phyloP scores from a whole-genome alignment of 768 basidiomycete species.

The Calocybe gangraenosa region DNA sequence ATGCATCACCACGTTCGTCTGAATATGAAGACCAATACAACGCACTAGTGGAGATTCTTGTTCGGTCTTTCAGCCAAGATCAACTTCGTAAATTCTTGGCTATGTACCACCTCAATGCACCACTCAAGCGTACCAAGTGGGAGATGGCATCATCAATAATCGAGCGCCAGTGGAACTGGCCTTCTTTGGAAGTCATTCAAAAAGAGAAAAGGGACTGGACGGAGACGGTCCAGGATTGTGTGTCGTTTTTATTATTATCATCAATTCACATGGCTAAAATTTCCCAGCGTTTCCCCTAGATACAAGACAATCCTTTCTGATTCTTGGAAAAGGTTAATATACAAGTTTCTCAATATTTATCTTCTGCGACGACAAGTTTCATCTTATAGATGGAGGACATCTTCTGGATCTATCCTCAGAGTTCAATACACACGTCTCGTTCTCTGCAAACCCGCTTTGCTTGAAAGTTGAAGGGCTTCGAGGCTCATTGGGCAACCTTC shows the following conservation, averaged over 20 bases:
- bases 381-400: conserved; percentile 56
- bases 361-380: not conserved
- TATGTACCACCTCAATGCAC: conserved; percentile 39
- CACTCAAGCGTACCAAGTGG: conserved; percentile 31
- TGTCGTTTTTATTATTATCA: conserved; percentile 18
- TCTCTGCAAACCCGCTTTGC: conserved; percentile 51
- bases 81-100: conserved; percentile 56
- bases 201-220: conserved; percentile 46
- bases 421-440: conserved; percentile 59
- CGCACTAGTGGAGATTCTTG: conserved; percentile 46
- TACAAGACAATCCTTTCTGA: conserved; percentile 59
- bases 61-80: conserved; percentile 56
- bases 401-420: conserved; percentile 54
- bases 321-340: conserved; percentile 63
- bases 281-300: conserved; percentile 50
- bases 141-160: conserved; percentile 49
- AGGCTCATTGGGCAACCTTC: conserved; percentile 44
- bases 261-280: conserved; percentile 3
- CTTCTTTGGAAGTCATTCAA: conserved; percentile 49
- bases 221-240: conserved; percentile 43
- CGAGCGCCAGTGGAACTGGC: conserved; percentile 68
- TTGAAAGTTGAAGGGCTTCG: conserved; percentile 57
- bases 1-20: conserved; percentile 34
- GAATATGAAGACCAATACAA: conserved; percentile 53
- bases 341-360: conserved; percentile 12